Percentiles rank a stretch among this genome's conserved stretches.
phyloP scores from a whole-genome alignment of 2,329 filamentous ascomycete genomes.

The Venturia oleaginea region DNA sequence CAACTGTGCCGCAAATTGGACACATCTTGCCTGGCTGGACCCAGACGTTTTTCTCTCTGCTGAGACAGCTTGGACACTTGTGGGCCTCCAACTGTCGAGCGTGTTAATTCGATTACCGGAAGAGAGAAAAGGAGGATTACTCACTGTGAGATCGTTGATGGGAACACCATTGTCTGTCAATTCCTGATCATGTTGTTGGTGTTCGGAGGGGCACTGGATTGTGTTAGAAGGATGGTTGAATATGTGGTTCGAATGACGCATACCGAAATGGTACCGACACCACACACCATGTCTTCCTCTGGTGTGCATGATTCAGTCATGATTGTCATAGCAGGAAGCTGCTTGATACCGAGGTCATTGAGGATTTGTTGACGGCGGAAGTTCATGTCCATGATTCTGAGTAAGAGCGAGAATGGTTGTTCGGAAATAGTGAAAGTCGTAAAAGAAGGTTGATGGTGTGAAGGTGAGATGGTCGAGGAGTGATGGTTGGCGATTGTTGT shows the following conservation, averaged over 20 bases:
- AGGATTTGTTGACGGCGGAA: slow-evolving; percentile 8
- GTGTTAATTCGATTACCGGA: background rate
- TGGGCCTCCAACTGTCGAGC: background rate
- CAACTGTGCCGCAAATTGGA: background rate
- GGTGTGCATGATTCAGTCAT: background rate
- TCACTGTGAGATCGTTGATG: background rate
- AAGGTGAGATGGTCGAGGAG: background rate
- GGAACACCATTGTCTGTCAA: background rate
- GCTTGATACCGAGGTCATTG: slow-evolving; percentile 3
- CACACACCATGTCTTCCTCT: background rate
- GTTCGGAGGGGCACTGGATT: background rate
- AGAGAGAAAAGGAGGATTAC: background rate
- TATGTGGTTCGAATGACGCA: background rate
- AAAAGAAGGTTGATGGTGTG: background rate
- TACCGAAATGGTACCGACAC: background rate
- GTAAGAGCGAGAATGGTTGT: slow-evolving; percentile 5
- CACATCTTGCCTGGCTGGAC: slow-evolving; percentile 10
- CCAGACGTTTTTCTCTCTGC: slow-evolving; percentile 1
- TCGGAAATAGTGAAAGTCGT: background rate
- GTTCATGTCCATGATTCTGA: slow-evolving; percentile 5
- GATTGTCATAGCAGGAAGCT: slow-evolving; percentile 3
- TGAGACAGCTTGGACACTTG: slow-evolving; percentile 9
- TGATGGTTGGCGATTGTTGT: background rate
- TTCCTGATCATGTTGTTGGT: slow-evolving; percentile 1
- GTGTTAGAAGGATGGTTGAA: background rate